Conservation (phyloP, 257 asterid genomes). For the Solanum clarkiae region DNA sequence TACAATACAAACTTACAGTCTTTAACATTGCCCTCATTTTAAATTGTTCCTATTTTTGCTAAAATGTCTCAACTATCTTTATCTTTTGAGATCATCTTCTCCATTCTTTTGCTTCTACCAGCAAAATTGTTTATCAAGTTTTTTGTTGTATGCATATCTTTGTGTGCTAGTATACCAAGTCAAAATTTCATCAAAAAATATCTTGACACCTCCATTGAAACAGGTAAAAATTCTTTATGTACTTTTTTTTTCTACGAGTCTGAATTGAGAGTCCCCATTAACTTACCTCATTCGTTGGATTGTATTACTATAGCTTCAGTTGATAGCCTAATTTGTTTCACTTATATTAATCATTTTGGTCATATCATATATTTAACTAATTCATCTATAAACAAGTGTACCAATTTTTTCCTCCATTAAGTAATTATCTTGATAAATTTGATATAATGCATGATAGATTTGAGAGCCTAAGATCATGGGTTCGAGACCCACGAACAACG, state of each 20-base stretch:
- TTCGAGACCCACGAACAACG: too few relatives aligned
- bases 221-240: background rate
- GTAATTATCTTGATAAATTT: background rate
- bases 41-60: background rate
- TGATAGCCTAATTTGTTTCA: too few relatives aligned
- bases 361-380: too few relatives aligned
- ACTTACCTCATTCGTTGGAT: background rate
- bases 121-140: background rate
- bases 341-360: too few relatives aligned
- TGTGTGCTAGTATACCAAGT: background rate
- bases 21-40: background rate
- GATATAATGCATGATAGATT: background rate
- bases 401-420: too few relatives aligned
- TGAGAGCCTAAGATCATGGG: too few relatives aligned
- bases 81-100: background rate
- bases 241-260: background rate
- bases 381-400: too few relatives aligned
- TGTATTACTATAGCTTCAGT: background rate
- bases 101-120: background rate
- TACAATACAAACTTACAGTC: background rate
- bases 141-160: background rate
- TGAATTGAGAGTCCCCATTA: background rate
- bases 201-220: background rate
- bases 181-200: background rate
- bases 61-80: background rate